Evolutionary conservation across 306 rosid species (phyloP), one percentile per base, ranked within the genome.

Genomic region (Cucurbita moschata): DNA sequence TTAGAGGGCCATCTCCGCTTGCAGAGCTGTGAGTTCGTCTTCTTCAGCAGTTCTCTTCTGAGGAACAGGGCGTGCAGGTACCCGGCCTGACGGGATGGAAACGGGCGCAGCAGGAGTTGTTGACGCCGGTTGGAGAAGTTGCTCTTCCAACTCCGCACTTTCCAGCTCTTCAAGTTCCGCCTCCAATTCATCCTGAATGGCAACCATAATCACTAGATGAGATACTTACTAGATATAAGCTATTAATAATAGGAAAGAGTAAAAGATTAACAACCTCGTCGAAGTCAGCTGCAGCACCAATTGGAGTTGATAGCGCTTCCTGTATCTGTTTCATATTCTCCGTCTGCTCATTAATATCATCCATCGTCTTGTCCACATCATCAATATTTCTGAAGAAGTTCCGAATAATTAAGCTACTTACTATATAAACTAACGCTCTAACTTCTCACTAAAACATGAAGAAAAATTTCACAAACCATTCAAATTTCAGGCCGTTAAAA

Each of bases 1-100:
- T 90, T 82, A 94, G 75, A 94, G 96, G 9, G 97, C 97, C 99
- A 94, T 91, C 91, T 94, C 99, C 58, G 96, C 97, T 86, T 91
- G 99, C 83, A 91, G 77, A 38, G 99, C 99, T 50, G 97, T 97
- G 80, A 94, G 82, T 82, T 94, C 99, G 73, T 89, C 99, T 64
- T 94, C 99, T 82, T 94, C 99, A 4, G 88, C 91, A 74, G 95
- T 91, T 21, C 83, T 89, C 80, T 76, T 94, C 59, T 85, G 84
- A 55, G 96, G 88, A 57, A 60, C 75, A 39, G 96, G 91, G 10
- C 90, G 96, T 73, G 86, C 74, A 73, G 95, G 90, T 75, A 86
- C 96, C 58, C 86, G 84, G 67, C 96, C 95, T 5, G 85, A 84
- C 69, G 95, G 92, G 71, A 81, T 87, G 5, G 88, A 87, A 75